Evolutionary conservation across 129 eudicot genomes (phyloP).

Genomic region (Smallanthus sonchifolius): DNA sequence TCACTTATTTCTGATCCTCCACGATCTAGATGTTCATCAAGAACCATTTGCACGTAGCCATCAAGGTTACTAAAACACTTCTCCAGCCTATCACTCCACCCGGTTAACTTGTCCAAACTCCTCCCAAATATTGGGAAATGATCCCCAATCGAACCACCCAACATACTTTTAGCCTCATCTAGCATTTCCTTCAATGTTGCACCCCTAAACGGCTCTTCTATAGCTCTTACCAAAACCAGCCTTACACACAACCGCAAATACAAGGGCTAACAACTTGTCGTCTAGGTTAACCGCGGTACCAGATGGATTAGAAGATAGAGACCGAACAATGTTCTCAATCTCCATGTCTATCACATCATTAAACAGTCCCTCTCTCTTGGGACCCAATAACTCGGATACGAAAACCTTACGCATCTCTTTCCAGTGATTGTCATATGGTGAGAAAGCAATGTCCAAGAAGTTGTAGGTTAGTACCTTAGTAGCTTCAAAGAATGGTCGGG

Average conservation of each 20-base stretch:
- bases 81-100: conserved; percentile 8
- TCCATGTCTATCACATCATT: not conserved
- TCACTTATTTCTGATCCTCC: not conserved
- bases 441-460: conserved; percentile 18
- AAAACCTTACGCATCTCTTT: conserved; percentile 29
- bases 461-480: not conserved
- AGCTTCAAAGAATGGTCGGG: not conserved
- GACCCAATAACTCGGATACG: conserved; percentile 16
- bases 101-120: not conserved
- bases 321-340: not conserved
- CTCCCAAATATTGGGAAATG: conserved; percentile 10
- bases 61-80: conserved; percentile 18
- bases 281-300: not conserved
- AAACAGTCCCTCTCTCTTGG: conserved; percentile 7
- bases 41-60: conserved; percentile 15
- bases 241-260: not conserved
- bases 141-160: conserved; percentile 12
- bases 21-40: conserved; percentile 10
- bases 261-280: not conserved
- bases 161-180: not conserved
- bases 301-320: not conserved
- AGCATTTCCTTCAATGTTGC: conserved; percentile 10
- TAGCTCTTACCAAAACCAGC: conserved; percentile 12
- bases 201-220: not conserved
- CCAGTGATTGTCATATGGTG: conserved; percentile 34